Base-by-base conservation (phyloP, 768 basidiomycete genomes). In the Panaeolus cyanescens region DNA sequence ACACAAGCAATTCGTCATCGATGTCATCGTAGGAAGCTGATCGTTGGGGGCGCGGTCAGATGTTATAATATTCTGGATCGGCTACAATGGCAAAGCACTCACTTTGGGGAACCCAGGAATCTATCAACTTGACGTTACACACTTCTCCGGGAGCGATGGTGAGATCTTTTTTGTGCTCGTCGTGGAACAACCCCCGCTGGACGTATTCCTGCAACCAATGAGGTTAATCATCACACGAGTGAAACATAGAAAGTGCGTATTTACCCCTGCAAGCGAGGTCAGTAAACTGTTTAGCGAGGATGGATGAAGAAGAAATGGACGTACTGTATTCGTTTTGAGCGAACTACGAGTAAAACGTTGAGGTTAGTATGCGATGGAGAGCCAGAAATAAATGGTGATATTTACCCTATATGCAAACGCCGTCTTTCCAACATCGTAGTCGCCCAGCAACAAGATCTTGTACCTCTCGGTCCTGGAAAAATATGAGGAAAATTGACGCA, bases 371-470 rank as follows among this genome's bases (percentile, higher is more conserved):
- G 31, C n/a, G 34, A 30, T 25, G 34, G 9, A 53, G 32, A 42
- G 30, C 30, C 9, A 9, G 36, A 58, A 20, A 9, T 34, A 56
- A 56, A 17, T 22, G 20, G n/a, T 50, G 5, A 54, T 30, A 64
- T 66, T 20, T 13, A 72, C 72, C 59, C 67, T 63, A 59, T 69
- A 64, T 2, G 70, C 71, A 60, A 73, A 68, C 2, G 72, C 70
- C 2, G 71, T 73, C 59, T 72, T 73, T 20, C 72, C 72, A n/a
- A 73, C 71, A 39, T 69, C 66, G 13, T 64, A 62, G 56, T 70
- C 68, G 13, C 72, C 72, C 45, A 71, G 62, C 22, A 73, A 62
- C 33, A 72, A 60, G 20, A 73, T 65, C 50, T 64, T 68, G 66
- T 67, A 72, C 45, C 63, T 54, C 58, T 68, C 63, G 10, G 61